Base-by-base conservation (phyloP, 1,284 basidiomycete species). In the Moniliella sp. region DNA sequence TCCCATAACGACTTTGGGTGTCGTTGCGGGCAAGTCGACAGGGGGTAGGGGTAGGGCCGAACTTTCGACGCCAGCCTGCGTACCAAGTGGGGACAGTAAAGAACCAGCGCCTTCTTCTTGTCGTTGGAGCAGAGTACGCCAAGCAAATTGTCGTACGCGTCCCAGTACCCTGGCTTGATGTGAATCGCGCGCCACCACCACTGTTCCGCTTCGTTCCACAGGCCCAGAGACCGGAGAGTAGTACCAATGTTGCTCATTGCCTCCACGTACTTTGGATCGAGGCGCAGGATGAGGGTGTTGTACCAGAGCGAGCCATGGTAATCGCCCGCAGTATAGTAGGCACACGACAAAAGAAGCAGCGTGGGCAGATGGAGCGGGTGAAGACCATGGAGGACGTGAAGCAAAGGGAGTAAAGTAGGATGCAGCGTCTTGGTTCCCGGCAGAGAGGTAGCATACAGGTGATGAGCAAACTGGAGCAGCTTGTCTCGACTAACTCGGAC, bases 181-280 rank as follows among this genome's bases (percentile, higher is more conserved):
- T 57, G 52, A 30, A 67, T 56, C 5, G 66, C 66, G 29, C 58
- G 60, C 61, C 61, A 62, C 66, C 66, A 67, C 65, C 65, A 67
- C 15, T 41, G 44, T 37, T 66, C 61, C 1, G 66, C 66, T 26
- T 65, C 63, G 4, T 44, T 34, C 36, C 50, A 52, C 5, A 52
- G 46, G 31, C 63, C 55, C 35, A 65, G 46, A 4, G 65, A 64
- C 13, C 65, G 61, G 31, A 67, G 49, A 4, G 67, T 66, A 5
- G 66, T 68, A 4, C 69, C 69, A 25, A 70, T 65, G 41, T 71
- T 71, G 34, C 62, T 40, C 43, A 58, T 57, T 28, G 44, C 45
- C 41, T 56, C 45, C 30, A 67, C 66, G 37, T 65, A 66, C 31
- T 62, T 53, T 1, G 61, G 58, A 31, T 67, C 59, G 30, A 54